Evolutionary conservation across 306 rosid genomes (phyloP), one percentile per base, ranked within the genome.

Genomic region (Alnus glutinosa): DNA sequence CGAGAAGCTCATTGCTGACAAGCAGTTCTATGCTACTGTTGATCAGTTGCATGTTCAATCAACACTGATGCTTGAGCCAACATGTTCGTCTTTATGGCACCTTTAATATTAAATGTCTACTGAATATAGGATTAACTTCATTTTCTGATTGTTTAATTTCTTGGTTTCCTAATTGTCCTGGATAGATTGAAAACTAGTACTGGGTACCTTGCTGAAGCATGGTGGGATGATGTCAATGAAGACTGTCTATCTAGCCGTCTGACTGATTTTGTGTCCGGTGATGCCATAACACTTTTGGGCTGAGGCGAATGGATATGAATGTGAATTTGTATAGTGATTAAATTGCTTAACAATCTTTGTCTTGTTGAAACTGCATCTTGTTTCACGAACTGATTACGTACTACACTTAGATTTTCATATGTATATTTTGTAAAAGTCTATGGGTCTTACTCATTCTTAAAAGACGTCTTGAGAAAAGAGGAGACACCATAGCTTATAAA

Each of bases 1-100:
- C 50, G 99, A 96, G 88, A 90, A 96, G 80, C 91, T 91, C 75
- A 93, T 96, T 80, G 83, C 92, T 0, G 98, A 93, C 70, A 96
- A 91, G 90, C 98, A 96, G 88, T 92, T 84, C 81, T 96, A 96
- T 88, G 99, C 98, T 62, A 98, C 98, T 2, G 92, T 96, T n/a
- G n/a, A n/a, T 87, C 99, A 96, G 77, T 87, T 93, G 85, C 94
- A 90, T 74, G 93, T 91, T 78, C 99, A 93, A 70, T 93, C 99
- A 57, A 81, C 88, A 62, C 83, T 91, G 85, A 91, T 96, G 92
- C 99, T 96, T 10, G 99, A 96, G n/a, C n/a, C n/a, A n/a, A n/a
- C n/a, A n/a, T n/a, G n/a, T n/a, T n/a, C n/a, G n/a, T n/a, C n/a
- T n/a, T n/a, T n/a, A n/a, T n/a, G n/a, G n/a, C n/a, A n/a, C n/a